Base-by-base conservation (phyloP, 1,284 basidiomycete genomes). In the Sanguinoderma infundibulare region DNA sequence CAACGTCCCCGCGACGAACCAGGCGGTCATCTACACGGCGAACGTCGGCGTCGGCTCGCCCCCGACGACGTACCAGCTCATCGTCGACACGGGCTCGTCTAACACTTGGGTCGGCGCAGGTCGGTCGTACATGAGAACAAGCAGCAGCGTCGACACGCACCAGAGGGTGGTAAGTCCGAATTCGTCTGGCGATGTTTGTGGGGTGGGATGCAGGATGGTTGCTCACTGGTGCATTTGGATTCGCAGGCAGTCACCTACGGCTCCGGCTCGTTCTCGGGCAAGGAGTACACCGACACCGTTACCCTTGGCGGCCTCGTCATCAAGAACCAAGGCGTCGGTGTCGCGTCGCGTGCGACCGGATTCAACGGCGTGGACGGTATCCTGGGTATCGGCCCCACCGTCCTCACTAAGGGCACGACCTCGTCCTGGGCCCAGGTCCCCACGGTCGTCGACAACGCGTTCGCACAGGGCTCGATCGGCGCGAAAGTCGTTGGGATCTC, bases 91-190 rank as follows among this genome's bases (percentile, higher is more conserved):
- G 1, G 72, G 73, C 3, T 73, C 71, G 55, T 78, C 74, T 30
- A 78, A 76, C 64, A 85, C 81, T 2, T 85, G 83, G 83, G 72
- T 86, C 34, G 83, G 84, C 17, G 86, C 85, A 1, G 57, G 55
- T 9, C 74, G 64, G 15, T 54, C 73, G 15, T 85, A 79, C 67
- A 70, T 60, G 10, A 54, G 53, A n/a, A 81, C 79, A 0, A 72
- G 64, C 32, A 80, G 77, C 1, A 80, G 80, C 49, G 55, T 74
- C 12, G 64, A 72, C 49, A 85, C 81, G 7, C 72, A 75, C 0
- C 70, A 80, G 9, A 28, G 34, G 20, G 35, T 55, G 28, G 38
- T 22, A 24, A 15, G 38, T 50, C 47, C 24, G n/a, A n/a, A n/a
- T n/a, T n/a, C n/a, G n/a, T n/a, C n/a, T n/a, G n/a, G n/a, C n/a